Base-by-base conservation (phyloP, 2,329 filamentous ascomycete genomes). In the Pseudopithomyces chartarum region DNA sequence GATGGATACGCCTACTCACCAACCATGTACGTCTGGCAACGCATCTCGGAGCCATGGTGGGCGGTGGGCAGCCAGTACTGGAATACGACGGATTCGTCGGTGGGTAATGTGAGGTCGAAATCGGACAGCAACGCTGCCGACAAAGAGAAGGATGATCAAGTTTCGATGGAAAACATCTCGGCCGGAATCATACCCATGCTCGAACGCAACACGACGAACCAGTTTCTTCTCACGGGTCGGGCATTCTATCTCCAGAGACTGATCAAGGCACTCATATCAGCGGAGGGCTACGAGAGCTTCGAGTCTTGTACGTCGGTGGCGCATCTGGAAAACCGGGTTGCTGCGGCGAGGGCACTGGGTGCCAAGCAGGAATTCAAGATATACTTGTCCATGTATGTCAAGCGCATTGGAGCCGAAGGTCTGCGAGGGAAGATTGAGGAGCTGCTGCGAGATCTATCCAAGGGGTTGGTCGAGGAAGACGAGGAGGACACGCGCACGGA, bases 361-460 rank as follows among this genome's bases (percentile, higher is more conserved):
- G 90, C 95, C 0, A 90, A 87, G 66, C 93, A 98, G 56, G 95
- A 99, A 73, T 99, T 98, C 78, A 87, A 92, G 55, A 82, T 97
- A 1, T 98, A 98, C 70, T 80, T 99, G n/a, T 90, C 92, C 69
- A 98, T 98, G 92, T 99, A 99, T 70, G 94, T 93, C 3, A 98
- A 97, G 79, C 88, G 95, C 0, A 85, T 99, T 6, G 95, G 95
- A 1, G 92, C 92, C 0, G 96, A 99, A 75, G 92, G 92, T 0
- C 80, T 94, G 50, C 87, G 89, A 64, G 84, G 86, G 55, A 99
- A 99, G 78, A 92, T 97, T 2, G 94, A 98, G 73, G 96, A 99
- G 79, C 81, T 99, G 10, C 80, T 98, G 26, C 89, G 91, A 64
- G 90, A 87, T 44, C 80, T 99, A 40, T 81, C 96, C 47, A 92